phyloP scores from a whole-genome alignment of 305 asterid genomes.

The Fraxinus angustifolia region DNA sequence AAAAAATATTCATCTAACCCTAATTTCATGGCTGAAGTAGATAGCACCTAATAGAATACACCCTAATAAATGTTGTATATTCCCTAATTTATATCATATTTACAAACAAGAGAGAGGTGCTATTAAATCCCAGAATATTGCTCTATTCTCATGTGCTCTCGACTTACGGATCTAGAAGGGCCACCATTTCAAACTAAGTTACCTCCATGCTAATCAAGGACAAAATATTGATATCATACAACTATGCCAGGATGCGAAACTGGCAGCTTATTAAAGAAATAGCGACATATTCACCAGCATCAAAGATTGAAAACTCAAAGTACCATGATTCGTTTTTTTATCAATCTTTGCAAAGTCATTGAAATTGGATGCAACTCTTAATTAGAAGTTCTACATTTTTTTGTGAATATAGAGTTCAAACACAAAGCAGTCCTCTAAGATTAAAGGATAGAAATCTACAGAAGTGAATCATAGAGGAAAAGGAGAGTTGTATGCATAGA shows the following conservation, averaged over 20 bases:
- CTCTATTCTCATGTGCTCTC: slow-evolving; percentile 3
- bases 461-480: background rate
- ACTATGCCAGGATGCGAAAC: slow-evolving; percentile 2
- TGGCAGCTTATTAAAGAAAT: background rate
- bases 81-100: background rate
- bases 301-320: background rate
- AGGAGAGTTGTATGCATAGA: background rate
- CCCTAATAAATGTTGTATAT: background rate
- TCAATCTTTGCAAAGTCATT: background rate
- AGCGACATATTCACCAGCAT: background rate
- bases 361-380: background rate
- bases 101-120: background rate
- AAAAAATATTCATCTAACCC: background rate
- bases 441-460: background rate
- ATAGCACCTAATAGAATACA: background rate
- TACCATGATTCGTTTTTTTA: background rate
- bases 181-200: background rate
- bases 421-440: background rate
- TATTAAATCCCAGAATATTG: background rate
- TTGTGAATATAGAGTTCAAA: background rate
- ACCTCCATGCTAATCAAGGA: background rate
- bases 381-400: background rate
- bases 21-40: background rate
- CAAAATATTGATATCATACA: background rate
- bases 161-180: background rate